Base-by-base conservation (phyloP, 257 asterid species). In the Datura wrightii region DNA sequence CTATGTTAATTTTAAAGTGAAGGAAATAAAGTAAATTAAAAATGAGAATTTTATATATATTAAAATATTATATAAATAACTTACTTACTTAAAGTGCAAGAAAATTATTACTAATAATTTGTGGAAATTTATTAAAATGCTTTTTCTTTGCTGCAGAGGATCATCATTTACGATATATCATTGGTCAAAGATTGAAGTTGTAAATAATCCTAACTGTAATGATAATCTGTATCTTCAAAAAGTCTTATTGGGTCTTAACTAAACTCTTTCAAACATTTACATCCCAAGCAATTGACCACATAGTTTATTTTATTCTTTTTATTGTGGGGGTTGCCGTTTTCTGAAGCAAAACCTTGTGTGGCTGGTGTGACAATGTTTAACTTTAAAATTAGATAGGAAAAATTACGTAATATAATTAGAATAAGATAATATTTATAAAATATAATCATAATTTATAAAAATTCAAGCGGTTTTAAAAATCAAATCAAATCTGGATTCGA, bases 361-460 rank as follows among this genome's bases (percentile, higher is more conserved):
- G 46, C 55, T 76, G 81, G 44, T 76, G 59, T 50, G 81, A 48
- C 81, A 78, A 78, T 50, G 82, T 34, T 78, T 50, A 50, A 50
- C 62, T 48, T 76, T 76, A 50, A 50, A 24, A 24, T 24, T 24
- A 24, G 0, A 24, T 24, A 24, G 31, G 31, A 24, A 24, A 24
- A 24, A 24, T 24, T 24, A 24, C 0, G 31, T 1, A 24, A 24
- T 24, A 24, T 24, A 24, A 24, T 24, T 24, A 24, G 1, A 24
- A 24, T 24, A 24, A 24, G 0, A 24, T 24, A 24, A 24, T 24
- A 24, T 24, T 24, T 24, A 24, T 24, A 24, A 24, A 24, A 24
- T 24, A 24, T 24, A 24, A 24, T 24, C 31, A 24, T 24, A 24
- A 24, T 24, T 24, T 24, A n/a, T n/a, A n/a, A n/a, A n/a, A 24